Percentiles rank a stretch among this genome's conserved stretches.
phyloP scores from a whole-genome alignment of 371 early-diverging fungal species.

The Mortierella sp. region DNA sequence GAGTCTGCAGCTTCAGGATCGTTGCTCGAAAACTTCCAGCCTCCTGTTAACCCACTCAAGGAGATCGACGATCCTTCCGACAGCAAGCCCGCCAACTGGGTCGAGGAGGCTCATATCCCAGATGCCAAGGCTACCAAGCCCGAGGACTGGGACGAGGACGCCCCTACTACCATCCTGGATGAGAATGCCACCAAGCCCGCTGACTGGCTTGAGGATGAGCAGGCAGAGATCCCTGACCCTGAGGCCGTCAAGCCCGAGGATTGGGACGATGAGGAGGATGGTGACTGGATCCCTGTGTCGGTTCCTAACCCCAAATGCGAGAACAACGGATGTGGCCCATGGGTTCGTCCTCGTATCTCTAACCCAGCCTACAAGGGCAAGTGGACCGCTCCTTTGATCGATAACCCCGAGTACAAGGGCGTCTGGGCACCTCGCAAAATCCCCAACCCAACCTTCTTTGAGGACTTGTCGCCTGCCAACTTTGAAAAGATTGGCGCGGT shows the following conservation, averaged over 20 bases:
- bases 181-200: constrained; percentile 90
- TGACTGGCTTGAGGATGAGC: constrained; percentile 91
- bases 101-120: constrained; percentile 88
- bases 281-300: constrained; percentile 90
- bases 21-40: constrained; percentile 88
- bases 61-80: constrained; percentile 93
- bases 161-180: constrained; percentile 75
- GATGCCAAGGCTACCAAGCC: constrained; percentile 94
- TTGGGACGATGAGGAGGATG: constrained; percentile 92
- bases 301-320: constrained; percentile 84
- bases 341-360: constrained; percentile 74
- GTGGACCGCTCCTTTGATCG: constrained; percentile 88
- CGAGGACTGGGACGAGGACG: constrained; percentile 86
- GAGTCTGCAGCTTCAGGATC: constrained; percentile 79
- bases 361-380: constrained; percentile 94
- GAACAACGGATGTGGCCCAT: constrained; percentile 79
- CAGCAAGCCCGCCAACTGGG: constrained; percentile 96
- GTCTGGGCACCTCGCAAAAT: constrained; percentile 93
- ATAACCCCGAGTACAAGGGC: constrained; percentile 97
- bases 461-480: constrained; percentile 73
- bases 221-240: constrained; percentile 85
- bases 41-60: constrained; percentile 87
- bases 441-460: constrained; percentile 88
- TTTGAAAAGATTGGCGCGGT: constrained; percentile 81
- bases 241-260: constrained; percentile 92